phyloP scores from a whole-genome alignment of 495 filamentous ascomycete genomes.

The Penicillium macrosclerotiorum region DNA sequence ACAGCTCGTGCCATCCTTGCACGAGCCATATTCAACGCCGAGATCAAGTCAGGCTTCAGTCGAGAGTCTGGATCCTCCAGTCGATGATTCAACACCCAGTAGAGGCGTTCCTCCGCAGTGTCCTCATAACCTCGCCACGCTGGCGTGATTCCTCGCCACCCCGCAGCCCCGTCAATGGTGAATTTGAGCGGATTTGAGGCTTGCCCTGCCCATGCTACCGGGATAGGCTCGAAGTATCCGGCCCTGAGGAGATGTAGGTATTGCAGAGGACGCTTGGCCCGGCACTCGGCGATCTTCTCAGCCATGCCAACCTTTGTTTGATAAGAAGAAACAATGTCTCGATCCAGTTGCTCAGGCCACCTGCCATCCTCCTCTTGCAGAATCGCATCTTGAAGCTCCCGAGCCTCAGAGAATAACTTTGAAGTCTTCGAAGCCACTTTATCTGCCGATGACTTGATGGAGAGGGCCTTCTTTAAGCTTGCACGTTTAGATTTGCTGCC shows the following conservation, averaged over 20 bases:
- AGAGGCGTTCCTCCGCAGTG: constrained; percentile 47
- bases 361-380: constrained; percentile 39
- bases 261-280: constrained; percentile 34
- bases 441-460: constrained; percentile 37
- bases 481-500: constrained; percentile 24
- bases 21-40: constrained; percentile 39
- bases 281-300: constrained; percentile 37
- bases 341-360: constrained; percentile 40
- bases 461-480: constrained; percentile 35
- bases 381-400: constrained; percentile 32
- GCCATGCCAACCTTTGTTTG: constrained; percentile 43
- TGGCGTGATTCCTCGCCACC: constrained; percentile 50
- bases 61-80: constrained; percentile 23
- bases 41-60: constrained; percentile 45
- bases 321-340: constrained; percentile 35
- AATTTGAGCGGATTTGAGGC: constrained; percentile 46
- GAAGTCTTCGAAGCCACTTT: constrained; percentile 21
- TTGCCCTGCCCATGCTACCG: constrained; percentile 39
- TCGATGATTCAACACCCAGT: constrained; percentile 49
- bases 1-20: constrained; percentile 43
- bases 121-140: constrained; percentile 48
- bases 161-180: constrained; percentile 38
- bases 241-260: constrained; percentile 48
- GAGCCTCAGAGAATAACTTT: constrained; percentile 3
- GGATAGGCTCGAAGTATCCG: constrained; percentile 51